A percentile compares a stretch with the other conserved stretches of the same genome.
These are phyloP conservation scores for Leucaena leucocephala DNA, from an alignment of 306 rosid genomes.

Conservation along the genomic window DNA sequence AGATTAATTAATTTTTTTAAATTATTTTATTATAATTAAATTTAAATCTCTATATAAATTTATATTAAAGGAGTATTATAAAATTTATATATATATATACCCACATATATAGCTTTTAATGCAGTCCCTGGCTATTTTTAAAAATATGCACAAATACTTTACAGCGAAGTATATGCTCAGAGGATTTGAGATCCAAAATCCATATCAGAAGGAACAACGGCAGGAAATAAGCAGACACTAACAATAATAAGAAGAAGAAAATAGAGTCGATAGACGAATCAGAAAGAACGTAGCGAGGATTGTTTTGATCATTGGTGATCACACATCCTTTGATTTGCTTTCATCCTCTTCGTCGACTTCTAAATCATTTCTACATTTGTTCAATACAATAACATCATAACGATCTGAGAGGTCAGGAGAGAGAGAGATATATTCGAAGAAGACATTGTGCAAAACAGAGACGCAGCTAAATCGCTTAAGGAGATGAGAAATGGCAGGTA, in stretches of 20 bases:
- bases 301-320: constrained; percentile 38
- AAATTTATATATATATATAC: too few species aligned
- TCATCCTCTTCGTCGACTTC: constrained; percentile 39
- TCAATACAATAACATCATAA: background rate
- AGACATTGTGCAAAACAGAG: background rate
- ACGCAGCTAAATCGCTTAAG: background rate
- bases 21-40: too few species aligned
- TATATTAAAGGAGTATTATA: too few species aligned
- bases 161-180: too few species aligned
- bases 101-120: too few species aligned
- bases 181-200: background rate
- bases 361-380: background rate
- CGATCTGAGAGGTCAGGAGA: background rate
- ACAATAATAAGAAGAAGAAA: background rate
- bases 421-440: background rate
- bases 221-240: background rate
- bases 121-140: too few species aligned
- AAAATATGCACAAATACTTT: too few species aligned
- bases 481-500: background rate
- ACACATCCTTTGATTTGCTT: constrained; percentile 13
- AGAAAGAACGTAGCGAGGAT: constrained; percentile 46
- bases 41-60: too few species aligned
- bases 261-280: constrained; percentile 20
- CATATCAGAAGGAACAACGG: background rate
- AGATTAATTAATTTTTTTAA: too few species aligned